phyloP scores from a whole-genome alignment of 768 basidiomycete genomes.

The Tephrocybe sp. region DNA sequence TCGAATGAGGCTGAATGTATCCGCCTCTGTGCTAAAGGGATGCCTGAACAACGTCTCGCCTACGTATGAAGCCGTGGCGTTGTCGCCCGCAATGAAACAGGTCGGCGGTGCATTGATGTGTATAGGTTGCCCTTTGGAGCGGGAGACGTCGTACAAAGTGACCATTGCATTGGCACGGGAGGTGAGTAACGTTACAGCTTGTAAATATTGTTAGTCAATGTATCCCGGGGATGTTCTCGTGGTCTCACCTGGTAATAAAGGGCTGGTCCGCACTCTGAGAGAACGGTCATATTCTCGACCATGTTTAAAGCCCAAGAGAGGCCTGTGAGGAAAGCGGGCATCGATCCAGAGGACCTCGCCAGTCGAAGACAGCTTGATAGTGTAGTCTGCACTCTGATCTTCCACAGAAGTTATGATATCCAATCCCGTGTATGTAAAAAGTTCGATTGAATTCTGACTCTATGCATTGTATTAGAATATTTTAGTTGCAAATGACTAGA shows the following conservation, averaged over 20 bases:
- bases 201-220: neutral
- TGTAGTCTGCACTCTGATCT: conserved; percentile 36
- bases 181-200: conserved; percentile 59
- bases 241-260: conserved; percentile 33
- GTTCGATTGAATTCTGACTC: conserved; percentile 26
- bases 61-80: conserved; percentile 22
- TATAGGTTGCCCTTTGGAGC: conserved; percentile 37
- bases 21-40: conserved; percentile 22
- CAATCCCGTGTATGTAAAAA: conserved; percentile 35
- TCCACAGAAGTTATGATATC: conserved; percentile 58
- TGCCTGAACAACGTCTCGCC: conserved; percentile 36
- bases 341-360: conserved; percentile 72
- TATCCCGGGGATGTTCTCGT: no score
- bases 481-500: neutral
- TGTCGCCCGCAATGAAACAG: conserved; percentile 32
- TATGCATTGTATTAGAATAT: conserved; percentile 19
- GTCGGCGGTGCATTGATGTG: conserved; percentile 47
- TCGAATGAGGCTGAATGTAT: conserved; percentile 39
- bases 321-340: conserved; percentile 51
- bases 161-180: conserved; percentile 60
- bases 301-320: conserved; percentile 64
- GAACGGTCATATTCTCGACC: conserved; percentile 60
- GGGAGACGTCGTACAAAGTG: conserved; percentile 64
- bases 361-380: conserved; percentile 61
- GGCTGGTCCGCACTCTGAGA: conserved; percentile 43